These are phyloP conservation scores for Cercophora samala DNA, from an alignment of 495 filamentous ascomycete species.

Conservation along the genomic window DNA sequence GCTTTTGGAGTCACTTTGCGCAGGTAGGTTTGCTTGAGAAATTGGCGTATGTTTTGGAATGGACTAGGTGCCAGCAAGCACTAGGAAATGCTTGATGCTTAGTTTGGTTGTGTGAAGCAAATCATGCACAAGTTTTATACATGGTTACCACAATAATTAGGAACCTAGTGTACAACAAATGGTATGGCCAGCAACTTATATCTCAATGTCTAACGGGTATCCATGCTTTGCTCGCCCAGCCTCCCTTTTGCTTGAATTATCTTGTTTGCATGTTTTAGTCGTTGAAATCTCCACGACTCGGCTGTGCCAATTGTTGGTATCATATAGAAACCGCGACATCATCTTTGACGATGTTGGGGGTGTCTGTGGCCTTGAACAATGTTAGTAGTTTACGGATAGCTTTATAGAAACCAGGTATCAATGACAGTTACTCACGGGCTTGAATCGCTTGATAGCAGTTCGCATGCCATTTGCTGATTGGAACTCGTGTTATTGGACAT, in stretches of 20 bases:
- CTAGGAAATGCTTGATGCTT: no score
- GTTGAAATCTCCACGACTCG: neutral
- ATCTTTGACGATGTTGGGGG: neutral
- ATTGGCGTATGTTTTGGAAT: no score
- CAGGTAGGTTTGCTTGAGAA: no score
- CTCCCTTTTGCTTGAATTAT: neutral
- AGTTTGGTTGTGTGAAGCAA: no score
- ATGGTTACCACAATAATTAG: no score
- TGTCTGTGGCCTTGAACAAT: neutral
- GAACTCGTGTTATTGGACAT: neutral
- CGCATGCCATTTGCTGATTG: neutral
- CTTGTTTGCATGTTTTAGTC: neutral
- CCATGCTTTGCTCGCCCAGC: neutral
- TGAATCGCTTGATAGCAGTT: neutral
- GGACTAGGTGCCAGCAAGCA: no score
- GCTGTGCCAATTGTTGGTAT: conserved; percentile 2
- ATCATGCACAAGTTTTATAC: neutral
- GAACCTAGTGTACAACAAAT: neutral
- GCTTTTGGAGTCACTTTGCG: no score
- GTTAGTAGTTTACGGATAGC: neutral
- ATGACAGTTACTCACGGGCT: neutral
- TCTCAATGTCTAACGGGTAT: neutral
- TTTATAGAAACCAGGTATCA: neutral
- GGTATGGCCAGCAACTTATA: neutral
- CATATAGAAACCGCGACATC: neutral